Evolutionary conservation across 306 rosid genomes (phyloP), one percentile per base, ranked within the genome.

Genomic region (Erythrophleum fordii): DNA sequence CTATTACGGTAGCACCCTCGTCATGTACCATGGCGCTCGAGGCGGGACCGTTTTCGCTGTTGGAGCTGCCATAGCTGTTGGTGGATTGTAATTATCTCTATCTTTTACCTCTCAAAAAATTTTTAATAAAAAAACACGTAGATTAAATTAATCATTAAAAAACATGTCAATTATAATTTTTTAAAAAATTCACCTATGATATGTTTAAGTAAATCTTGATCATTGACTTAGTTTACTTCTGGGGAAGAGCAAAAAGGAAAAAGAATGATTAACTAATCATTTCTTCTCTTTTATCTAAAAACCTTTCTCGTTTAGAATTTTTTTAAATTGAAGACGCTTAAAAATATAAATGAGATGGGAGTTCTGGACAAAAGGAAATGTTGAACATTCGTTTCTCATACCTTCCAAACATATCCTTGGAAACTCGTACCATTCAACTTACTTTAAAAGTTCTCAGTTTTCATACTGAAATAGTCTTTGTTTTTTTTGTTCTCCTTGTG

Each of bases 1-100:
- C 7, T 93, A 82, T 55, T 93, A 91, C 55, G 95, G 97, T 2
- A 93, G 97, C 78, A 84, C 86, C 80, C 51, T 91, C 52, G 95
- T 93, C 71, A 88, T 93, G 90, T 89, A 89, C 83, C 95, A 91
- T 39, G 92, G 92, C 5, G 95, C 86, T 29, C 74, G 55, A 70
- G 97, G 97, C 4, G 97, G 97, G 0, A 89, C 95, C 0, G 95
- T 93, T 59, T 93, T 93, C 22, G 87, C 87, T 0, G 94, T 88
- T n/a, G 95, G 97, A 5, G 93, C 92, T 2, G 18, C 92, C 46
- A 75, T 89, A 2, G 86, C 95, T 34, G 83, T 90, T 28, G 97
- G 97, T 5, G 97, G 95, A 85, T 65, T 93, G 97, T 93, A 89
- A 87, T 87, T 42, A 61, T 5, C 6, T 17, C 29, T 29, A 60